Evolutionary conservation across 371 early-diverging fungal species (phyloP).

Genomic region (Lichtheimia corymbifera): DNA sequence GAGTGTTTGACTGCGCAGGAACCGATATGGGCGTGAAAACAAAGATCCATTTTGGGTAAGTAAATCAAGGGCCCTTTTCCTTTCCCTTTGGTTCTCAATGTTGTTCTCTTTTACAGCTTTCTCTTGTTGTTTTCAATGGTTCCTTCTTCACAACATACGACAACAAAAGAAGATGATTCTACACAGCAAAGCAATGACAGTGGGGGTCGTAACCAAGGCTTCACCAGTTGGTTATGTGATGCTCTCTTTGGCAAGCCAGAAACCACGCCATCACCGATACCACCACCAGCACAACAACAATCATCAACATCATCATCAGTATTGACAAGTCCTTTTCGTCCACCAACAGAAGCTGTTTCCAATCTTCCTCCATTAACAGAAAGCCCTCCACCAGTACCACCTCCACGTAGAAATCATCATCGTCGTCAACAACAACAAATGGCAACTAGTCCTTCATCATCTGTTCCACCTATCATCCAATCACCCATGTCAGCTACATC

Average conservation of each 20-base stretch:
- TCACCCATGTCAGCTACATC: background rate
- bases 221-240: constrained; percentile 11
- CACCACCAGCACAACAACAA: background rate
- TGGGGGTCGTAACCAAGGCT: background rate
- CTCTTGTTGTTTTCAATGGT: too few species aligned
- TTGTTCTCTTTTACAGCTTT: background rate
- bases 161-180: background rate
- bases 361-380: constrained; percentile 8
- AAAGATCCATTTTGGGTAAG: constrained; percentile 2
- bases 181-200: background rate
- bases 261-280: background rate
- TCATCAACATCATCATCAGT: background rate
- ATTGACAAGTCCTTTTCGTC: constrained; percentile 7
- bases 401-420: constrained; percentile 1
- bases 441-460: too few species aligned
- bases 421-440: constrained; percentile 2
- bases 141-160: background rate
- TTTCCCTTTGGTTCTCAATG: background rate
- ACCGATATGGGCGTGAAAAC: constrained; percentile 17
- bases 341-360: background rate
- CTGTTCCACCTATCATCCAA: too few species aligned
- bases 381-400: constrained; percentile 5
- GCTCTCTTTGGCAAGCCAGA: constrained; percentile 16
- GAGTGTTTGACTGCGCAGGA: constrained; percentile 5
- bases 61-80: background rate